Conservation (phyloP, 1,284 basidiomycete genomes). For the Polyporus tsugae region DNA sequence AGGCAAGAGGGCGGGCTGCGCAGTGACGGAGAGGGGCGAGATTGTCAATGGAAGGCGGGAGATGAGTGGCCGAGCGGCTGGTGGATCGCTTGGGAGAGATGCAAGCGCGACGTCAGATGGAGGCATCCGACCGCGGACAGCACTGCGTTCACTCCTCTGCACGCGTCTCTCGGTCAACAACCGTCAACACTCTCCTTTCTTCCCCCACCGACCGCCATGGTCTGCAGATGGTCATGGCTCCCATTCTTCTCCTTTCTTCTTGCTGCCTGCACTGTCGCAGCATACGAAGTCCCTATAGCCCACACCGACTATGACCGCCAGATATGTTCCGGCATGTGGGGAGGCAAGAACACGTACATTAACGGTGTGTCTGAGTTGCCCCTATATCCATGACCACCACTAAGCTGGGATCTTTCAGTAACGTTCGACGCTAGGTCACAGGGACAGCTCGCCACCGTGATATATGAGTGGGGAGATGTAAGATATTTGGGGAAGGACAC, state of each 20-base stretch:
- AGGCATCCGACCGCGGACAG: slow-evolving; percentile 1
- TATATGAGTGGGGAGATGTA: slow-evolving; percentile 95
- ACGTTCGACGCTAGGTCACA: slow-evolving; percentile 82
- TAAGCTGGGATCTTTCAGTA: slow-evolving; percentile 54
- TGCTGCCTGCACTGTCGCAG: slow-evolving; percentile 40
- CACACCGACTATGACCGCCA: slow-evolving; percentile 85
- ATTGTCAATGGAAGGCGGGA: background rate
- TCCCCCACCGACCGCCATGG: slow-evolving; percentile 42
- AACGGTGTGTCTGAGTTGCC: slow-evolving; percentile 66
- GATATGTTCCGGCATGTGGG: slow-evolving; percentile 97
- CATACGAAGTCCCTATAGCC: slow-evolving; percentile 72
- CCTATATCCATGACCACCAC: slow-evolving; percentile 5
- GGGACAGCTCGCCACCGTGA: slow-evolving; percentile 93
- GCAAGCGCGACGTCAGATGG: slow-evolving; percentile 22
- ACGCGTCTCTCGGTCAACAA: slow-evolving; percentile 35
- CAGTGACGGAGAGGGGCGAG: slow-evolving; percentile 13
- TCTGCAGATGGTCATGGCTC: slow-evolving; percentile 38
- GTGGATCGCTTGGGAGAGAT: slow-evolving; percentile 5
- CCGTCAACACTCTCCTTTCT: slow-evolving; percentile 38
- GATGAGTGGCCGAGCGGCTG: background rate
- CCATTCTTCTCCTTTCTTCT: slow-evolving; percentile 33
- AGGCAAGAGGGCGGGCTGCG: slow-evolving; percentile 20
- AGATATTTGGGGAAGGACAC: slow-evolving; percentile 83
- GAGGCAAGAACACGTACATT: slow-evolving; percentile 79
- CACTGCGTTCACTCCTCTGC: background rate